A percentile compares a stretch with the other conserved stretches of the same genome.
Conservation (phyloP, 306 rosid genomes). For the Dryas drummondii region DNA sequence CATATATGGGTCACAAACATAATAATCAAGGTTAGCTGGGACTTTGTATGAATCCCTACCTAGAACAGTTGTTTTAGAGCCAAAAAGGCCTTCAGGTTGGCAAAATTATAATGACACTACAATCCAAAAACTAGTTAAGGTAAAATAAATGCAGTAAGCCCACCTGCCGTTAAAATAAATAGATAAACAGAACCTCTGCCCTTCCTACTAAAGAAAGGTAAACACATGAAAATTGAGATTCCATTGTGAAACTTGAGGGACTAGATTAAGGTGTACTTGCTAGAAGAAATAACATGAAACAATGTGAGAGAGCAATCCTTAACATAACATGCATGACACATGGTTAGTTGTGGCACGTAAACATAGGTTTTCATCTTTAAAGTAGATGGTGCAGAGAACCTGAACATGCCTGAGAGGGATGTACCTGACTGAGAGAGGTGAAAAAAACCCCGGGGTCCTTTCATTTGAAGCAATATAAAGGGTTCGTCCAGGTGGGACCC, state of each 20-base stretch:
- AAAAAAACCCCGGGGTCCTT: slow-evolving; percentile 82
- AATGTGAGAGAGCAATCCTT: neutral
- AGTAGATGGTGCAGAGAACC: slow-evolving; percentile 5
- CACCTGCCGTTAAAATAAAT: neutral
- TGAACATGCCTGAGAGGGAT: slow-evolving; percentile 18
- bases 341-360: neutral
- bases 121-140: neutral
- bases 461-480: slow-evolving; percentile 93
- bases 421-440: slow-evolving; percentile 82
- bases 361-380: neutral
- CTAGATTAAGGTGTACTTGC: neutral
- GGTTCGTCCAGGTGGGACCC: slow-evolving; percentile 87
- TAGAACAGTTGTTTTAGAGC: neutral
- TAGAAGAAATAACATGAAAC: neutral
- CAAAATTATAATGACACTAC: neutral
- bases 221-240: neutral
- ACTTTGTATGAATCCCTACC: no score
- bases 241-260: neutral
- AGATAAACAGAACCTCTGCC: neutral
- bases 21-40: slow-evolving; percentile 15
- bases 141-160: neutral
- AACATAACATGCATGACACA: neutral
- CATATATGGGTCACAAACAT: slow-evolving; percentile 27
- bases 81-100: neutral
- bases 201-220: neutral